Conservation (phyloP, 2,329 filamentous ascomycete genomes). For the Fusarium sacchari region DNA sequence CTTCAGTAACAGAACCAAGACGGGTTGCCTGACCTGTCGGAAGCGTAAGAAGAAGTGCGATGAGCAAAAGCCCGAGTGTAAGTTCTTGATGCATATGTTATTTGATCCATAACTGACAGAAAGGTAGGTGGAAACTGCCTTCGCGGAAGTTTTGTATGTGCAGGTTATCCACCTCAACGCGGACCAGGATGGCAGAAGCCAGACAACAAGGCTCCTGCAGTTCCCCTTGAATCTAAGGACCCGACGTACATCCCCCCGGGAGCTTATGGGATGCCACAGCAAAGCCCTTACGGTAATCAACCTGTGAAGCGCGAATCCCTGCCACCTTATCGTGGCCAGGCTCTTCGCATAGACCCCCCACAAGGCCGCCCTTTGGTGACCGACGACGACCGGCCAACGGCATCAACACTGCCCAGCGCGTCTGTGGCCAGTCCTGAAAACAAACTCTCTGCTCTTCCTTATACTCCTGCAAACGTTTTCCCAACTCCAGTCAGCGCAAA, state of each 20-base stretch:
- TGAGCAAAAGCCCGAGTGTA: conserved; percentile 91
- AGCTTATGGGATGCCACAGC: conserved; percentile 70
- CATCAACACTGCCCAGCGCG: conserved; percentile 67
- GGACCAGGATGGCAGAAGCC: conserved; percentile 79
- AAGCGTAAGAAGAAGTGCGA: conserved; percentile 98
- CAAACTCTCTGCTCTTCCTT: conserved; percentile 69
- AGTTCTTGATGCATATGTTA: conserved; percentile 50
- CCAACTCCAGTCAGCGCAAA: conserved; percentile 72
- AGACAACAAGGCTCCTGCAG: conserved; percentile 72
- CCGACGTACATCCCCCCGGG: conserved; percentile 69
- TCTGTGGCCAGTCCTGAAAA: conserved; percentile 68
- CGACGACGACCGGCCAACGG: conserved; percentile 69
- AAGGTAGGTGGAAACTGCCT: conserved; percentile 83
- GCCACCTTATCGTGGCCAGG: conserved; percentile 69
- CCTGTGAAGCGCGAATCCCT: conserved; percentile 65
- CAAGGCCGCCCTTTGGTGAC: conserved; percentile 65
- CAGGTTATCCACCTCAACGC: conserved; percentile 86
- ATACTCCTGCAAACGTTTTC: conserved; percentile 64
- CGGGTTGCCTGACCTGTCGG: conserved; percentile 91
- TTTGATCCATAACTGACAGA: conserved; percentile 12
- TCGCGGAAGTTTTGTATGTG: conserved; percentile 88
- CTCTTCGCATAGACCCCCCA: conserved; percentile 70
- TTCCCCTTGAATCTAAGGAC: conserved; percentile 87
- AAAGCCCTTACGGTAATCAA: conserved; percentile 50
- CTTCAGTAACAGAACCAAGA: conserved; percentile 96